Evolutionary conservation across 371 early-diverging fungal species (phyloP).

Genomic region (Rhizomucor pusillus): DNA sequence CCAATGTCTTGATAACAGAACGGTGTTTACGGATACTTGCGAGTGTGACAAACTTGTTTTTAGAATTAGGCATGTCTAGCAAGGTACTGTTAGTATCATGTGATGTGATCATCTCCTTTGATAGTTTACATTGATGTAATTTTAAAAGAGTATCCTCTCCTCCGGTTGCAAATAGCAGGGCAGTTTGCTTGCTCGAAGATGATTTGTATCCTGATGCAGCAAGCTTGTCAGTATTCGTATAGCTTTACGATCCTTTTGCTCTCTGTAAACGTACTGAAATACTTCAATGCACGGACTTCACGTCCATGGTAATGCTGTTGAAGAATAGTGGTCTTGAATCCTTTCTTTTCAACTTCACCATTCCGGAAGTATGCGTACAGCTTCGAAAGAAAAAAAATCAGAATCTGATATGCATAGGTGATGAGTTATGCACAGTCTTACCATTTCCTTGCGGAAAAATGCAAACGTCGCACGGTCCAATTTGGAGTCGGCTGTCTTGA

Average conservation of each 20-base stretch:
- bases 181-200: too few relatives aligned
- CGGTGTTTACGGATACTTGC: conserved; percentile 47
- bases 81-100: not conserved
- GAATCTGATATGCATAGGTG: too few relatives aligned
- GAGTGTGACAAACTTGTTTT: conserved; percentile 26
- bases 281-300: conserved; percentile 53
- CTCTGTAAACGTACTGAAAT: conserved; percentile 31
- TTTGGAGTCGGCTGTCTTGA: conserved; percentile 44
- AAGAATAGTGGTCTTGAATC: conserved; percentile 49
- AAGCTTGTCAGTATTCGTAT: conserved; percentile 10
- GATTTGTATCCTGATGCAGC: too few relatives aligned
- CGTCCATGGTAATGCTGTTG: conserved; percentile 60
- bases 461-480: conserved; percentile 48
- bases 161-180: conserved; percentile 44
- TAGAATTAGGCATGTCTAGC: conserved; percentile 20
- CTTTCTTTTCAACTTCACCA: conserved; percentile 33
- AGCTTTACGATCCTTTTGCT: conserved; percentile 9
- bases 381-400: too few relatives aligned
- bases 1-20: conserved; percentile 49
- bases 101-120: not conserved
- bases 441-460: conserved; percentile 53
- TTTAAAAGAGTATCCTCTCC: conserved; percentile 52
- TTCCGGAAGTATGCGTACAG: conserved; percentile 49
- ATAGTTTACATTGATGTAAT: conserved; percentile 38
- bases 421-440: conserved; percentile 6